Conservation (phyloP, 2,329 filamentous ascomycete species). For the Aspergillus fischeri region DNA sequence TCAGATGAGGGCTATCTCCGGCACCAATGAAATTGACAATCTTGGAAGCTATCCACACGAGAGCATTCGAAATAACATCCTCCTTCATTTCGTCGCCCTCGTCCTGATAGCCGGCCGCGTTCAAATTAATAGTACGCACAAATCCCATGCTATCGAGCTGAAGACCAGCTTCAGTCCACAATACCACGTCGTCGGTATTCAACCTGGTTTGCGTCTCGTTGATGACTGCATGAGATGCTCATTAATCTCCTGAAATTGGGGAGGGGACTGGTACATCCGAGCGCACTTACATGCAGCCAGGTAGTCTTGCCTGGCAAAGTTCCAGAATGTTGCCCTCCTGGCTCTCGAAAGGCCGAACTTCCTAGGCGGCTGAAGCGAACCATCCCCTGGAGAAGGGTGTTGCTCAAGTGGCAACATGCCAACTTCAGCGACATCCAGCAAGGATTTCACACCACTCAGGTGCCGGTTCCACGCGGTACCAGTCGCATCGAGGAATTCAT, state of each 20-base stretch:
- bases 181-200: slow-evolving; percentile 57
- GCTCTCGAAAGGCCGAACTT: slow-evolving; percentile 49
- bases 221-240: slow-evolving; percentile 34
- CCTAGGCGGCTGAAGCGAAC: slow-evolving; percentile 25
- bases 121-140: slow-evolving; percentile 41
- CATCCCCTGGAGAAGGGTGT: slow-evolving; percentile 40
- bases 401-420: slow-evolving; percentile 39
- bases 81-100: slow-evolving; percentile 52
- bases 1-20: slow-evolving; percentile 47
- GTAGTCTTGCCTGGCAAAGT: slow-evolving; percentile 63
- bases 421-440: slow-evolving; percentile 49
- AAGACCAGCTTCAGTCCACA: slow-evolving; percentile 63
- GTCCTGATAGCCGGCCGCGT: slow-evolving; percentile 28
- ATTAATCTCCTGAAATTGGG: background rate
- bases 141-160: slow-evolving; percentile 53
- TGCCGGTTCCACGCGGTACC: slow-evolving; percentile 61
- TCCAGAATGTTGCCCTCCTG: slow-evolving; percentile 62
- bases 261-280: background rate
- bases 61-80: slow-evolving; percentile 60
- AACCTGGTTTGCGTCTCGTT: slow-evolving; percentile 59
- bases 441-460: slow-evolving; percentile 61
- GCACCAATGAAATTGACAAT: slow-evolving; percentile 62
- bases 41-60: slow-evolving; percentile 64
- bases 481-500: slow-evolving; percentile 64
- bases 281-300: slow-evolving; percentile 54